Base-by-base conservation (phyloP, 2,329 filamentous ascomycete species). In the Hypocreales sp. region DNA sequence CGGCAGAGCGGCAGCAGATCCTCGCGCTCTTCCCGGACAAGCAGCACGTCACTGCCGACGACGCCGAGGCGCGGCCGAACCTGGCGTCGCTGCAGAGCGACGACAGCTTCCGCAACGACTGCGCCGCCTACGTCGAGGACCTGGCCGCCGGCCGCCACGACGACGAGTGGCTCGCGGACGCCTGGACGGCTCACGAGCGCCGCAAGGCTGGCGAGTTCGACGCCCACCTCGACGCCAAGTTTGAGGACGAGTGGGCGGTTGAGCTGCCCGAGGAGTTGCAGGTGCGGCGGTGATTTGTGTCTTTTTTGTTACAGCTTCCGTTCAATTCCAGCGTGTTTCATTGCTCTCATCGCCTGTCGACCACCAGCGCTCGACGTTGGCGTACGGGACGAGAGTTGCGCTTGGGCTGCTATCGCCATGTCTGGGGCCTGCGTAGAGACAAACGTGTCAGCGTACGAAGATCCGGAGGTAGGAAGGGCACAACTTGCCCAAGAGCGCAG, bases 191-290 rank as follows among this genome's bases (percentile, higher is more conserved):
- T 1, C 62, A 69, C 33, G 50, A 55, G 29, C 50, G 55, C 39
- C 60, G 65, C 30, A 51, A 47, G 27, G 40, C 48, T 1, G 67
- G 67, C 5, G 50, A 60, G 2, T 72, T 67, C 33, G 57, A 69
- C 31, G 55, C 56, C 4, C 60, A 55, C 27, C 45, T 66, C 17
- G 43, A 51, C 8, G 38, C 45, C 3, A 55, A 55, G 28, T 64
- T 71, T 31, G 49, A 58, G 38, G 42, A 52, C 3, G 57, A 60
- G 15, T 72, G 66, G 65, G 53, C 44, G 0, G 48, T 57, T 7
- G 37, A 53, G 28, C 35, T 64, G 25, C 58, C 58, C 0, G 40
- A 41, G 10, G 45, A 42, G 18, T 36, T 49, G 32, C 45, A 39
- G 32, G 36, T 40, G 13, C 12, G 15, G 15, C 15, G 4, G 11